phyloP scores from a whole-genome alignment of 2,329 filamentous ascomycete genomes.

The Ambrosiella beaveri region DNA sequence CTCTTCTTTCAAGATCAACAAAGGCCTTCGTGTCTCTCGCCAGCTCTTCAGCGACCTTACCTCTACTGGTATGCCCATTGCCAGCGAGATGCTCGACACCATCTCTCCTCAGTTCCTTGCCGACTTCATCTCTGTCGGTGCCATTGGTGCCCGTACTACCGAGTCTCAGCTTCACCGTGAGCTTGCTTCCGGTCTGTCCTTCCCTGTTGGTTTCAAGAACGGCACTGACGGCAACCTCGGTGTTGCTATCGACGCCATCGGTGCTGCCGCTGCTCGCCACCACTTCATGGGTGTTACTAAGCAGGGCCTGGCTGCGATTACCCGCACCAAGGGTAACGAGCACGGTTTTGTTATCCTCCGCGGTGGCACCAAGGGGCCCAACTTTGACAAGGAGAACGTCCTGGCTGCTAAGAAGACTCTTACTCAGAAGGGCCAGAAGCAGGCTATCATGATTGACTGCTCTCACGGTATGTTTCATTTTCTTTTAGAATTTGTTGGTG shows the following conservation, averaged over 20 bases:
- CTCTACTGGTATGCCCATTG: conserved; percentile 75
- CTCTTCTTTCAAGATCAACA: conserved; percentile 96
- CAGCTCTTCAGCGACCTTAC: conserved; percentile 90
- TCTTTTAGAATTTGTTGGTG: background rate
- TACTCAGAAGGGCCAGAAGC: conserved; percentile 63
- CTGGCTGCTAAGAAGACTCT: conserved; percentile 62
- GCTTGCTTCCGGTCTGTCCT: conserved; percentile 82
- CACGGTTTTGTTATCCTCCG: conserved; percentile 95
- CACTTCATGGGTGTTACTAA: conserved; percentile 99
- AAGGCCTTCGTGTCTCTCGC: conserved; percentile 80
- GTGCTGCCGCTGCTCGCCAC: conserved; percentile 66
- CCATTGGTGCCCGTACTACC: conserved; percentile 88
- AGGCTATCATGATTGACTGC: conserved; percentile 96
- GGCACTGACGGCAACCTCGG: conserved; percentile 83
- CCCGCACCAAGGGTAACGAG: conserved; percentile 81
- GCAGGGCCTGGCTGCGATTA: conserved; percentile 88
- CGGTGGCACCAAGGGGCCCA: conserved; percentile 80
- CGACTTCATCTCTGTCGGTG: conserved; percentile 86
- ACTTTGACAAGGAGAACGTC: conserved; percentile 79
- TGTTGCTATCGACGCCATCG: conserved; percentile 92
- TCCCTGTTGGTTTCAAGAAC: conserved; percentile 99
- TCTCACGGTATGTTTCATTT: conserved; percentile 54
- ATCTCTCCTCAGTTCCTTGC: conserved; percentile 97
- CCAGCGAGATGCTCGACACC: conserved; percentile 95
- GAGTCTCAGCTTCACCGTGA: conserved; percentile 95